Conservation (phyloP, 1,284 basidiomycete genomes). For the Thelephora terrestris region DNA sequence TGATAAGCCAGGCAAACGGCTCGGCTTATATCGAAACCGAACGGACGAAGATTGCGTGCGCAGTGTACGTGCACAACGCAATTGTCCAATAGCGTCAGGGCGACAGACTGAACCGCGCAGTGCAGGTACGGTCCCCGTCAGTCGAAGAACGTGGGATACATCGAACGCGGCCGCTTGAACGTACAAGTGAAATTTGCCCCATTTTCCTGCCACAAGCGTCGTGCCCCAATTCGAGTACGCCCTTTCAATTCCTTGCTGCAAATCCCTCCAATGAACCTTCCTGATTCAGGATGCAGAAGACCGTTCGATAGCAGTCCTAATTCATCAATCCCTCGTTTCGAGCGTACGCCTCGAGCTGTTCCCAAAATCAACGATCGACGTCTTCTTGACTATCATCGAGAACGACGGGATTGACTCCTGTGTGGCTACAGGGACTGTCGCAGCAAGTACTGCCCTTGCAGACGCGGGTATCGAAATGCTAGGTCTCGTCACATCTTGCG, state of each 20-base stretch:
- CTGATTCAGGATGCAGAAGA: conserved; percentile 83
- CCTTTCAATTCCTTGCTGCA: conserved; percentile 4
- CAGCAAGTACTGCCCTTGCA: conserved; percentile 84
- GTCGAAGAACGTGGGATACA: conserved; percentile 69
- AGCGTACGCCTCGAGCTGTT: conserved; percentile 83
- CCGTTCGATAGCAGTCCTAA: conserved; percentile 67
- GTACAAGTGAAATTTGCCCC: conserved; percentile 97
- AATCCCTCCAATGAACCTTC: conserved; percentile 5
- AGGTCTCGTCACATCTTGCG: conserved; percentile 72
- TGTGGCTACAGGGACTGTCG: conserved; percentile 75
- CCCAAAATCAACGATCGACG: conserved; percentile 90
- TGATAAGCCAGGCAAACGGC: conserved; percentile 90
- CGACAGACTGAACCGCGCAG: not conserved
- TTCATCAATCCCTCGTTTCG: conserved; percentile 82
- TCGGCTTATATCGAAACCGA: conserved; percentile 92
- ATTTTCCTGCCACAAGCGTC: conserved; percentile 71
- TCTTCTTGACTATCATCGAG: conserved; percentile 88
- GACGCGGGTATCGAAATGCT: conserved; percentile 84
- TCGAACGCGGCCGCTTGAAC: conserved; percentile 80
- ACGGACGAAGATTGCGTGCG: conserved; percentile 87
- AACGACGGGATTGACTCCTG: conserved; percentile 81
- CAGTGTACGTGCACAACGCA: conserved; percentile 53
- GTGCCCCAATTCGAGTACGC: conserved; percentile 80
- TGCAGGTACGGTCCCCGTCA: conserved; percentile 89
- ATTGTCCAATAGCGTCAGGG: conserved; percentile 4